These are phyloP conservation scores for Perkinsus marinus DNA, from an alignment of 169 alveolate species.

Conservation along the genomic window DNA sequence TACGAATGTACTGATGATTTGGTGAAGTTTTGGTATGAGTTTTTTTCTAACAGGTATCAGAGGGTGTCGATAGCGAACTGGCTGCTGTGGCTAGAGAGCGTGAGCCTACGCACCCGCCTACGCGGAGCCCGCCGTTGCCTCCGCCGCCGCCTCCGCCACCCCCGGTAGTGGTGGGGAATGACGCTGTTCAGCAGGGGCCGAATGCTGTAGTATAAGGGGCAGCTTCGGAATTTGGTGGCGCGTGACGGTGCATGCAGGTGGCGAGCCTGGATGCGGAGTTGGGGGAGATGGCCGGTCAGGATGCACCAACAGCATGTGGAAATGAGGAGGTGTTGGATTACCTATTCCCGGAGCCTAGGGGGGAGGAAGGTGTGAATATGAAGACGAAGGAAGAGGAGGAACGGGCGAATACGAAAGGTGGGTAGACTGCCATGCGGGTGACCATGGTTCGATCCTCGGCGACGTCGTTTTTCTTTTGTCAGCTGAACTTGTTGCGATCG, in stretches of 20 bases:
- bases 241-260: not conserved
- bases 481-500: not conserved
- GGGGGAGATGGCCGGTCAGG: not conserved
- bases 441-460: not conserved
- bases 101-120: not conserved
- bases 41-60: not conserved
- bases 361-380: not conserved
- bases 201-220: not conserved
- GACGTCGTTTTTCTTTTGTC: not conserved
- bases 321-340: not conserved
- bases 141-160: not conserved
- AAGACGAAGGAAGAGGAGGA: not conserved
- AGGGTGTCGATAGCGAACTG: not conserved
- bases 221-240: not conserved
- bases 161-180: not conserved
- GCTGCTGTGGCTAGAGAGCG: not conserved
- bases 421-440: not conserved
- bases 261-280: not conserved
- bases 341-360: not conserved
- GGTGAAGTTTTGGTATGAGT: too few species aligned
- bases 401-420: not conserved
- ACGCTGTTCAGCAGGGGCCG: too few species aligned
- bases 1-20: not conserved
- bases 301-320: not conserved
- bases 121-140: not conserved